Conservation (phyloP, 805 yeast species). For the Priceomyces carsonii region DNA sequence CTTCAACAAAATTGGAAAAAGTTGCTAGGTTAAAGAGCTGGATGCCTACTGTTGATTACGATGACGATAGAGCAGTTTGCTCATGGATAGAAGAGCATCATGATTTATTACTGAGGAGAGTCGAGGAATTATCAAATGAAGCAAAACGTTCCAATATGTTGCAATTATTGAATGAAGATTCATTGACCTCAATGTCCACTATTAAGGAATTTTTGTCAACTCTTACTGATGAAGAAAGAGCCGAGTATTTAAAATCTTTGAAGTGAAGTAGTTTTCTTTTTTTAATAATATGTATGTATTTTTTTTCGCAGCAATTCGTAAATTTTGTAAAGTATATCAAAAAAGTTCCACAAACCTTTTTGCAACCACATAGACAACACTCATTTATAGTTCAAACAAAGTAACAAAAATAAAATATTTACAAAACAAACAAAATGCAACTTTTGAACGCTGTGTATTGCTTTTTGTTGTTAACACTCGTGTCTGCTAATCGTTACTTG, state of each 20-base stretch:
- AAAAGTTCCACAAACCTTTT: no score
- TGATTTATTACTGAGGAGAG: conserved; percentile 55
- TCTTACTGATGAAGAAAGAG: conserved; percentile 37
- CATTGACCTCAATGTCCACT: conserved; percentile 27
- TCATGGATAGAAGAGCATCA: conserved; percentile 84
- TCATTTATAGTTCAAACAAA: neutral
- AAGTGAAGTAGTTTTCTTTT: conserved; percentile 11
- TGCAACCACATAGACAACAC: conserved; percentile 2
- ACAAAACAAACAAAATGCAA: no score
- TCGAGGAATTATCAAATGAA: conserved; percentile 67
- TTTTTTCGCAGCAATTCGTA: conserved; percentile 2
- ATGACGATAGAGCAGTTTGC: conserved; percentile 77
- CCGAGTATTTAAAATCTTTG: conserved; percentile 25
- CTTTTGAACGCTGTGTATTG: no score
- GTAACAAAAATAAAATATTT: no score
- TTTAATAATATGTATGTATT: neutral
- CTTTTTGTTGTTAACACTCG: no score
- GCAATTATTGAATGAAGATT: conserved; percentile 42
- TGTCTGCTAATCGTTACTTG: conserved; percentile 34
- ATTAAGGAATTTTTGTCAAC: conserved; percentile 36
- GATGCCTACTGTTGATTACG: conserved; percentile 73
- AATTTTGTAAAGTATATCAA: conserved; percentile 1
- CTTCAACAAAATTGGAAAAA: conserved; percentile 70
- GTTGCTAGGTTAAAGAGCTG: conserved; percentile 85
- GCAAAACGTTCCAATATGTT: conserved; percentile 65